These are phyloP conservation scores for Phytopythium aichiense DNA, from an alignment of 352 stramenopile genomes.

Conservation along the genomic window DNA sequence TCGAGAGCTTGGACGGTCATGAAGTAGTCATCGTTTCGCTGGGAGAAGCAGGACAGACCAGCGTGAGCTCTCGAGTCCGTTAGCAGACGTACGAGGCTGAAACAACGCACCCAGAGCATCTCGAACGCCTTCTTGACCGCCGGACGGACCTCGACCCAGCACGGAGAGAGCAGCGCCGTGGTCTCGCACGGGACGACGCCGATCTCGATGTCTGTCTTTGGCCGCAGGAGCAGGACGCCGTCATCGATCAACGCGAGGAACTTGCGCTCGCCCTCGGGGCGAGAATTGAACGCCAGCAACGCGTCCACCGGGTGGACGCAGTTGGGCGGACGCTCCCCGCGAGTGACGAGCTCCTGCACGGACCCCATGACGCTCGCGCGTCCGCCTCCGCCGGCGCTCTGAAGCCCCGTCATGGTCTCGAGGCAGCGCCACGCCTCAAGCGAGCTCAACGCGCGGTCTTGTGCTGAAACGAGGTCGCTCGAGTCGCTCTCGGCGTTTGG, in stretches of 20 bases:
- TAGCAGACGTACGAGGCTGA: not conserved
- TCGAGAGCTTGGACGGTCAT: slow-evolving; percentile 55
- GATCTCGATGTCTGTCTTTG: slow-evolving; percentile 73
- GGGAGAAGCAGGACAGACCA: slow-evolving; percentile 3
- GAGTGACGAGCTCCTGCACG: slow-evolving; percentile 38
- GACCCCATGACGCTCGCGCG: slow-evolving; percentile 22
- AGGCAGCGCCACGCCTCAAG: slow-evolving; percentile 70
- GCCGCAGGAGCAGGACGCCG: slow-evolving; percentile 45
- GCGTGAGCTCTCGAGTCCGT: not conserved
- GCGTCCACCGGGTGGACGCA: slow-evolving; percentile 53
- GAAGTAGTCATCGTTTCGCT: slow-evolving; percentile 64
- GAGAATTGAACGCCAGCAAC: slow-evolving; percentile 58
- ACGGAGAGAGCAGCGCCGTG: slow-evolving; percentile 46
- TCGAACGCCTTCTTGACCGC: slow-evolving; percentile 57
- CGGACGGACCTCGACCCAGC: slow-evolving; percentile 61
- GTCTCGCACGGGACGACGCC: slow-evolving; percentile 57
- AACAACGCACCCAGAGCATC: slow-evolving; percentile 48
- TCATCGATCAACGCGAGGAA: slow-evolving; percentile 65
- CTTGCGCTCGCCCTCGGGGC: slow-evolving; percentile 47
- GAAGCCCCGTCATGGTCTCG: slow-evolving; percentile 38
- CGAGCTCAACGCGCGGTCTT: slow-evolving; percentile 32
- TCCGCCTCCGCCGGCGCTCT: slow-evolving; percentile 11
- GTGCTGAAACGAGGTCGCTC: not conserved
- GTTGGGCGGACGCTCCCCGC: slow-evolving; percentile 34
- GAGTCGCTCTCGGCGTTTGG: not conserved